phyloP scores from a whole-genome alignment of 768 basidiomycete genomes.

The Panus rudis region DNA sequence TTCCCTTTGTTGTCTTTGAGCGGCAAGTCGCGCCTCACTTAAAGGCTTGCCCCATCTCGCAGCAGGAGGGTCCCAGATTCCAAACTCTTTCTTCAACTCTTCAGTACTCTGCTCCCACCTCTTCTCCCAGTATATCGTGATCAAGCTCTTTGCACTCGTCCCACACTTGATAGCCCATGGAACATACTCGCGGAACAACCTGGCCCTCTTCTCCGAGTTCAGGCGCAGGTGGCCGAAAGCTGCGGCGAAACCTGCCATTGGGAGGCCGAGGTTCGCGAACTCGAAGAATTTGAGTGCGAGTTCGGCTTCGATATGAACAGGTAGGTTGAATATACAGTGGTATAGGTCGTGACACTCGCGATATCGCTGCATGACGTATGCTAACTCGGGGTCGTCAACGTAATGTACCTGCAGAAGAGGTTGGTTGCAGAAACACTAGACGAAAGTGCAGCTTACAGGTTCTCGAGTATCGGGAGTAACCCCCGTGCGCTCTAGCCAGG shows the following conservation, averaged over 20 bases:
- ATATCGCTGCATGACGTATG: constrained; percentile 97
- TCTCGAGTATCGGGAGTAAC: constrained; percentile 93
- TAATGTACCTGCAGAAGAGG: constrained; percentile 69
- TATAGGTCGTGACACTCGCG: constrained; percentile 98
- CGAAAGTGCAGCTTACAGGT: constrained; percentile 46
- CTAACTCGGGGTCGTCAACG: constrained; percentile 89
- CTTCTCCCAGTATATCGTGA: constrained; percentile 95
- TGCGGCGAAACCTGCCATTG: constrained; percentile 79
- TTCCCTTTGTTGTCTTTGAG: constrained; percentile 4
- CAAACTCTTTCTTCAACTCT: constrained; percentile 79
- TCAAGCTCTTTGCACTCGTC: constrained; percentile 61
- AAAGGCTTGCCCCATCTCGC: constrained; percentile 63
- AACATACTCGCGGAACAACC: constrained; percentile 71
- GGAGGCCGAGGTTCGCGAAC: constrained; percentile 85
- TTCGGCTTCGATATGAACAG: constrained; percentile 86
- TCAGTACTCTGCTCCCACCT: constrained; percentile 81
- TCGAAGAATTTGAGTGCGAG: constrained; percentile 94
- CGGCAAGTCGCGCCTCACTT: constrained; percentile 50
- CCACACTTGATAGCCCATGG: constrained; percentile 92
- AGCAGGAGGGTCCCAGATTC: constrained; percentile 77
- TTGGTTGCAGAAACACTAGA: constrained; percentile 5
- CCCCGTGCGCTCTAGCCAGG: constrained; percentile 83
- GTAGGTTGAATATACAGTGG: constrained; percentile 84
- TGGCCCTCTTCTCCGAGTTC: constrained; percentile 30
- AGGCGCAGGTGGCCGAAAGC: constrained; percentile 75